Base-by-base conservation (phyloP, 1,284 basidiomycete species). In the Sporisorium iseilematis-ciliati region DNA sequence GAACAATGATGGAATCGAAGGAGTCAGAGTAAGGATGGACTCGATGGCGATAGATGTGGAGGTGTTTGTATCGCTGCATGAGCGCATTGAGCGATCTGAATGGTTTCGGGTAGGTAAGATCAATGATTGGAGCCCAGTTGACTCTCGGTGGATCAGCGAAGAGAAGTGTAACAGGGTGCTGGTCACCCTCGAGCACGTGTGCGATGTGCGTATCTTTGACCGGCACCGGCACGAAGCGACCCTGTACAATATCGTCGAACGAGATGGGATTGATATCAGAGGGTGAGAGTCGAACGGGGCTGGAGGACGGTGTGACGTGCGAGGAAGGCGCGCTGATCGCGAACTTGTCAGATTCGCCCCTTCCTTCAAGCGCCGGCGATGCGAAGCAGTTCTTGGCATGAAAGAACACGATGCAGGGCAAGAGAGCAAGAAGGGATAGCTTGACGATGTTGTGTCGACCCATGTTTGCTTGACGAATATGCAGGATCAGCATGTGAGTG, bases 21-120 rank as follows among this genome's bases (percentile, higher is more conserved):
- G 38, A 14, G 1, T 35, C 42, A n/a, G 18, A 11, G 23, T 12
- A 5, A 23, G 31, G 4, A 11, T 35, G 23, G 2, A 51, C 45
- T 3, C 7, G 5, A 16, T n/a, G 38, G 16, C 50, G 48, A 45
- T 68, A 68, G 23, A 68, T 26, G 29, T 68, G 55, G 1, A 68
- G 49, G 23, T 62, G 54, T 31, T 23, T 26, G 25, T 56, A 62
- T 4, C 65, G 58, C 3, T 62, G 59, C 7, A 68, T 29, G 21
- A 68, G 55, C 3, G 65, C 58, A 25, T 61, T 62, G 33, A 68
- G 55, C 6, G 65, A 53, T 10, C 38, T 14, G 20, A 49, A 62
- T 8, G 65, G 14, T 18, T 16, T 48, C 4, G 65, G 59, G 2
- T 62, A 41, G 3, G 65, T 68, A 8, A 68, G 43, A 12, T 68